Percentiles rank a stretch among this genome's conserved stretches.
Evolutionary conservation across 371 early-diverging fungal species (phyloP).

Genomic region (Mortierella sp.): DNA sequence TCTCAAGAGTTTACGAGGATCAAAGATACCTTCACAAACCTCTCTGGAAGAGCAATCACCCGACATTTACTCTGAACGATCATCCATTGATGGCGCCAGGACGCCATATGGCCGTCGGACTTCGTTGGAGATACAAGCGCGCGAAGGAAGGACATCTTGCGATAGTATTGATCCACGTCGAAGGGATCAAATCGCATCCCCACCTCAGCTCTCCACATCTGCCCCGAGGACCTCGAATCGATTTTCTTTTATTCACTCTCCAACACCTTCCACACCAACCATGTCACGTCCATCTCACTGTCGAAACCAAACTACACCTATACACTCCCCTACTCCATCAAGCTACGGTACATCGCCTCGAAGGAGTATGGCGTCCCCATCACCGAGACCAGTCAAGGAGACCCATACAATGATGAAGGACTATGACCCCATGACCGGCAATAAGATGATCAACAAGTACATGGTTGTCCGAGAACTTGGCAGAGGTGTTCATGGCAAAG

Average conservation of each 20-base stretch:
- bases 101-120: slow-evolving; percentile 10
- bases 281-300: slow-evolving; percentile 38
- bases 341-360: slow-evolving; percentile 39
- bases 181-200: slow-evolving; percentile 33
- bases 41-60: slow-evolving; percentile 34
- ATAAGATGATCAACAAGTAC: slow-evolving; percentile 95
- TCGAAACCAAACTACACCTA: slow-evolving; percentile 45
- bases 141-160: slow-evolving; percentile 33
- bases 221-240: slow-evolving; percentile 43
- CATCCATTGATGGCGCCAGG: slow-evolving; percentile 29
- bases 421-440: slow-evolving; percentile 86
- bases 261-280: slow-evolving; percentile 43
- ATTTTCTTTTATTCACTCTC: slow-evolving; percentile 46
- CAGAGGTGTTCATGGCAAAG: slow-evolving; percentile 96
- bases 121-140: slow-evolving; percentile 20
- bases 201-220: slow-evolving; percentile 33
- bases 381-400: slow-evolving; percentile 71
- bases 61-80: slow-evolving; percentile 12
- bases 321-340: slow-evolving; percentile 24
- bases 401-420: slow-evolving; percentile 83
- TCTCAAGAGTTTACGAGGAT: slow-evolving; percentile 39
- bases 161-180: slow-evolving; percentile 39
- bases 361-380: slow-evolving; percentile 31
- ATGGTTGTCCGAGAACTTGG: slow-evolving; percentile 93
- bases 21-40: slow-evolving; percentile 16